Evolutionary conservation across 768 basidiomycete species (phyloP), one percentile per base, ranked within the genome.

Genomic region (Trichaptum fuscoviolaceum): DNA sequence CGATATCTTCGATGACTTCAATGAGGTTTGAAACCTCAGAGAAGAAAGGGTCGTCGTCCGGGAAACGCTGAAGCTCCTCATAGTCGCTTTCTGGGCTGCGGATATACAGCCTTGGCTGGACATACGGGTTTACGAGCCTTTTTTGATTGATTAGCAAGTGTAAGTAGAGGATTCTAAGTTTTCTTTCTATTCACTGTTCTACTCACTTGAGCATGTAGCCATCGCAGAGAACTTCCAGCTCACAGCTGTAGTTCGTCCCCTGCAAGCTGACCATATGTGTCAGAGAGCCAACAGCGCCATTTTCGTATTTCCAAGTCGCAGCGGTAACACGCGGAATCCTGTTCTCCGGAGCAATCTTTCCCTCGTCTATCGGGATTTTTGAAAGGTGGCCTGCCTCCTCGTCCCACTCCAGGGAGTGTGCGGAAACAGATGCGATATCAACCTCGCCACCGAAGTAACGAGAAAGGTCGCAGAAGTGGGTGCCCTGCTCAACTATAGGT

Each of bases 371-470:
- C 24, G 80, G 75, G 72, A 96, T 84, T 76, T 92, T 93, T 69
- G 87, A 87, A 35, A 99, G 85, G 20, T 85, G 77, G 35, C 96
- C 96, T 10, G 96, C 91, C 69, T 87, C 85, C 77, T 98, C 96
- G 74, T 93, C 82, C 91, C 91, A 95, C 74, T 96, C 96, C 35
- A 98, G 83, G 9, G 95, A 93, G 73, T 95, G 93, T 18, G 96
- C 96, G 52, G 75, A 79, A 57, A 94, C 91, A 35, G 84, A 85
- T 63, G 86, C 79, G 68, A 96, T 87, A 73, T 97, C 93, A 66
- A 97, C 93, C 70, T 96, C 93, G 18, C 96, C 96, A 63, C 96
- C 96, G 73, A 99, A 98, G 82, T 96, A 96, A 70, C 96, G 90
- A 57, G 95, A 97, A 58, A 97, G 84, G 79, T 98, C 95, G 72